Evolutionary conservation across 768 basidiomycete species (phyloP), one percentile per base, ranked within the genome.

Genomic region (Calocybe cyanea): DNA sequence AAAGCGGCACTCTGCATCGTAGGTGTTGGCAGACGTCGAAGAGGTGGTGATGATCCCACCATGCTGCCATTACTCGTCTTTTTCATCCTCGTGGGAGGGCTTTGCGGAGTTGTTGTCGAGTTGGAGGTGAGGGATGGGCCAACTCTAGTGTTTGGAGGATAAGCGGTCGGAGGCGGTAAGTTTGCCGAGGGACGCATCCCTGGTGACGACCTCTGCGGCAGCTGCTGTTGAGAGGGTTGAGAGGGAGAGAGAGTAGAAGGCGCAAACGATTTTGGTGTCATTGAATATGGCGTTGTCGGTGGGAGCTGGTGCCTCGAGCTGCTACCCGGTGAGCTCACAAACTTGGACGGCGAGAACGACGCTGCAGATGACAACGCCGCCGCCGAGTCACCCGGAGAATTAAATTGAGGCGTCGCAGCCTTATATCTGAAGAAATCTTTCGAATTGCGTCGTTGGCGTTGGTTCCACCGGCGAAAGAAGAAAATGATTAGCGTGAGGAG

Each of bases 371-470:
- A 5, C 11, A 8, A 6, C 21, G 2, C 35, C 38, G 8, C 21
- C 19, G 15, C 14, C 31, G 19, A 17, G 31, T 25, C 15, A n/a
- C n/a, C n/a, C n/a, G n/a, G n/a, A n/a, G n/a, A n/a, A n/a, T n/a
- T 13, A 10, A 52, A 17, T 18, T 17, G 28, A n/a, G 48, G 51
- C 15, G 43, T 47, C 28, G 38, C 44, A 4, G 41, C 44, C 30
- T 44, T 46, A 33, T 58, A 57, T 17, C 47, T 33, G 39, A 55
- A 48, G 34, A 54, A 52, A n/a, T 54, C 47, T 41, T 48, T 28
- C n/a, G 46, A 51, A 17, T 30, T 43, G 28, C 43, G 50, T 19
- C 43, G 30, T 3, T 41, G 2, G 28, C 35, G 34, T n/a, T 55
- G 50, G n/a, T 20, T 43, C 18, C 38, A 18, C 13, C 50, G 42